phyloP scores from a whole-genome alignment of 768 basidiomycete genomes.

The Termitomyces sp. region DNA sequence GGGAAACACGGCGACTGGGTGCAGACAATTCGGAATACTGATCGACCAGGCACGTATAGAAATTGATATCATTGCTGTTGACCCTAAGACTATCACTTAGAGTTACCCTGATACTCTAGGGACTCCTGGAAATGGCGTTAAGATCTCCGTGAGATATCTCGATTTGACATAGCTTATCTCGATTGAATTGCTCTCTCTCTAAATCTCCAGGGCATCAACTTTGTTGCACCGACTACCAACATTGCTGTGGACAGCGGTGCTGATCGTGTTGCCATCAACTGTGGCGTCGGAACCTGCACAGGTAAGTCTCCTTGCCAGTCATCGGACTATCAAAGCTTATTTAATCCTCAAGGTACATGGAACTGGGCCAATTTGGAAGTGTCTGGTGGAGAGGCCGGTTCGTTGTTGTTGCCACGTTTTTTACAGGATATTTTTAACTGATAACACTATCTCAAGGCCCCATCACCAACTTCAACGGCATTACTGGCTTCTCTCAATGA shows the following conservation, averaged over 20 bases:
- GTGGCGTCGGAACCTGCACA: constrained; percentile 44
- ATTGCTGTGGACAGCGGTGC: constrained; percentile 39
- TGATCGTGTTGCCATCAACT: constrained; percentile 46
- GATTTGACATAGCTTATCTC: background rate
- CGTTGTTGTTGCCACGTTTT: background rate
- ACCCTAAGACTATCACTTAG: constrained; percentile 19
- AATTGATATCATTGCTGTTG: background rate
- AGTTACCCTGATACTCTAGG: constrained; percentile 52
- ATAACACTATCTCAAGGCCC: constrained; percentile 21
- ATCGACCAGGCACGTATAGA: constrained; percentile 45
- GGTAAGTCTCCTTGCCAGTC: constrained; percentile 22
- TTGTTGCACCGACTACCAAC: constrained; percentile 32
- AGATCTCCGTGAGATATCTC: constrained; percentile 41
- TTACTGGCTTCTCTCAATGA: constrained; percentile 25
- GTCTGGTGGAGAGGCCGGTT: constrained; percentile 37
- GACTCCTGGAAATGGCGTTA: constrained; percentile 51
- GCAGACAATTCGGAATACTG: constrained; percentile 46
- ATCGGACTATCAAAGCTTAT: background rate
- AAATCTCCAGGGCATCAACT: constrained; percentile 39
- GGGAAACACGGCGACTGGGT: constrained; percentile 49
- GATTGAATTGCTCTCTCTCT: background rate
- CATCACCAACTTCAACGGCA: constrained; percentile 28
- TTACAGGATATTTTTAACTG: background rate
- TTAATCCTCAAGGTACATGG: constrained; percentile 34
- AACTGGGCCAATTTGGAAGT: constrained; percentile 42